Evolutionary conservation across 2,329 filamentous ascomycete species (phyloP).

Genomic region (Aureobasidium namibiae): DNA sequence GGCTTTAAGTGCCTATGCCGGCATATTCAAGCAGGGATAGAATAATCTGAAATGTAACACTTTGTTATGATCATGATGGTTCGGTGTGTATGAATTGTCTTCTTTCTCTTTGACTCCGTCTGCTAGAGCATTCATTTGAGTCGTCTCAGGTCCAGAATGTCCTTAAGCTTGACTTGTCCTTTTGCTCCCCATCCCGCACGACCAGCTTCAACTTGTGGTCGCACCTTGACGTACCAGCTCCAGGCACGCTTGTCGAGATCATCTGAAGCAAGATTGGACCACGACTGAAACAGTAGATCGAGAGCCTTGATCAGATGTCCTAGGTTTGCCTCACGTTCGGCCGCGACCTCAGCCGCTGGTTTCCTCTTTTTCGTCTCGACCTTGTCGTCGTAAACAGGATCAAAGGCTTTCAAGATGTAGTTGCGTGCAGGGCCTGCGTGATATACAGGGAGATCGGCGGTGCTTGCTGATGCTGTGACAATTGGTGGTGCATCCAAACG

Average conservation of each 20-base stretch:
- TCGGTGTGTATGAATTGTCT: background rate
- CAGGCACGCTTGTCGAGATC: conserved; percentile 72
- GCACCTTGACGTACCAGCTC: conserved; percentile 70
- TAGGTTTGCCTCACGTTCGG: conserved; percentile 62
- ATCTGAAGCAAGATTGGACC: conserved; percentile 53
- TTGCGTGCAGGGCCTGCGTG: conserved; percentile 59
- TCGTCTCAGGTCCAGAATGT: conserved; percentile 56
- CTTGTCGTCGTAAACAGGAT: conserved; percentile 27
- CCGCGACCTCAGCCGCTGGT: conserved; percentile 40
- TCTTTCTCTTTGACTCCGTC: background rate
- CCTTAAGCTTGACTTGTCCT: conserved; percentile 56
- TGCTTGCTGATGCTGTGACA: conserved; percentile 19
- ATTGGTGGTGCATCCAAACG: conserved; percentile 23
- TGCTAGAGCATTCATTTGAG: background rate
- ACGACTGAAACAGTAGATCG: conserved; percentile 64
- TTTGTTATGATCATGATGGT: too few species aligned
- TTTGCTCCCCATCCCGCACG: conserved; percentile 78
- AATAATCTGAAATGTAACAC: background rate
- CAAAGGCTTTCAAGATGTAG: conserved; percentile 54
- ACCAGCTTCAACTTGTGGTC: conserved; percentile 68
- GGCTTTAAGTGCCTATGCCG: conserved; percentile 57
- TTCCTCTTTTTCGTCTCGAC: conserved; percentile 37
- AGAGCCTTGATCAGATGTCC: conserved; percentile 62
- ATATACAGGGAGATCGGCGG: conserved; percentile 59
- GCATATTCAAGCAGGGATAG: conserved; percentile 13